These are phyloP conservation scores for Neurospora sp. DNA, from an alignment of 495 filamentous ascomycete genomes.

Conservation along the genomic window DNA sequence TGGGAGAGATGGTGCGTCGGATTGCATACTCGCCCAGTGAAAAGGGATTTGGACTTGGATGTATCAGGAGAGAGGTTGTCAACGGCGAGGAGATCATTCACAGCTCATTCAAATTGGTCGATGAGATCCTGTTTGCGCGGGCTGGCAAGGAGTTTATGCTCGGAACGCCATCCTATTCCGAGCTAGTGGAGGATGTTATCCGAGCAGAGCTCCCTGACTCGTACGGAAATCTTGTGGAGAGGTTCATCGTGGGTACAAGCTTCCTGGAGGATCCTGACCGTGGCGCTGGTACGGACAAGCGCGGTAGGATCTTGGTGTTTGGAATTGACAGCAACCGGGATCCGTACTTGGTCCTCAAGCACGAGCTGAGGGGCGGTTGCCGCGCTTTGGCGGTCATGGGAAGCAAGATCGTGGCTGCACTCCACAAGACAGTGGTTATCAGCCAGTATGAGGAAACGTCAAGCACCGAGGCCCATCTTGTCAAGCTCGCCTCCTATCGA, in stretches of 20 bases:
- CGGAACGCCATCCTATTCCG: constrained; percentile 47
- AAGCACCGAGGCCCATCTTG: constrained; percentile 42
- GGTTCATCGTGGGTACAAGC: constrained; percentile 83
- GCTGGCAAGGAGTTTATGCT: constrained; percentile 33
- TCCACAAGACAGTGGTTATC: constrained; percentile 75
- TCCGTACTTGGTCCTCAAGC: constrained; percentile 55
- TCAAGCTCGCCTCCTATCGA: constrained; percentile 61
- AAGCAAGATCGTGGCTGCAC: constrained; percentile 67
- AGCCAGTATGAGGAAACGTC: constrained; percentile 43
- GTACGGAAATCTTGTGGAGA: constrained; percentile 55
- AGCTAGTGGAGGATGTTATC: constrained; percentile 78
- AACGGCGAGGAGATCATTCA: constrained; percentile 38
- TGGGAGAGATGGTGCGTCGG: constrained; percentile 75
- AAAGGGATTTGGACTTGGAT: constrained; percentile 78
- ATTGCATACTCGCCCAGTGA: constrained; percentile 75
- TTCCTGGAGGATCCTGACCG: constrained; percentile 51
- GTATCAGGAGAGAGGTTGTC: constrained; percentile 52
- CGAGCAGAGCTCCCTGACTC: constrained; percentile 60
- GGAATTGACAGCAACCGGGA: constrained; percentile 66
- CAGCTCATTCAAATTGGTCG: constrained; percentile 41
- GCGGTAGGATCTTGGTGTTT: constrained; percentile 75
- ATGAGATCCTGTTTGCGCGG: constrained; percentile 39
- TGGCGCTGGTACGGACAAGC: constrained; percentile 28
- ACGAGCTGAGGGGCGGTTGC: constrained; percentile 64
- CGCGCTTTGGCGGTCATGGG: constrained; percentile 62